phyloP scores from a whole-genome alignment of 257 asterid species.

The Solanum microdontum region DNA sequence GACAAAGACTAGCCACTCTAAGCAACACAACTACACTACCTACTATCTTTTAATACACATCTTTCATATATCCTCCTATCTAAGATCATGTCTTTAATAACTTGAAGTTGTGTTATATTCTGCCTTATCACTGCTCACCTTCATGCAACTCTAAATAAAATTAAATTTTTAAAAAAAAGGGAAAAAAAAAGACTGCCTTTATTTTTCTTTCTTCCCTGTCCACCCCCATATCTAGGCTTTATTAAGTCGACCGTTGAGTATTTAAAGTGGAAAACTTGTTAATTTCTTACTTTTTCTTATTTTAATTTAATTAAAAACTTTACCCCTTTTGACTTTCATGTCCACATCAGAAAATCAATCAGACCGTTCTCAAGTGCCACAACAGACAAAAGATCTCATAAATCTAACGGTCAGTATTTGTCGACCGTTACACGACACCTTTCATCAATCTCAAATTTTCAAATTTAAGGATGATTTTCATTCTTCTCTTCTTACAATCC shows the following conservation, averaged over 20 bases:
- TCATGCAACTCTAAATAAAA: background rate
- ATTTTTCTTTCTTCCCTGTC: background rate
- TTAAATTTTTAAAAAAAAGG: background rate
- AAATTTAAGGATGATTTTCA: conserved; percentile 21
- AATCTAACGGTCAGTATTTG: conserved; percentile 21
- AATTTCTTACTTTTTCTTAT: conserved; percentile 14
- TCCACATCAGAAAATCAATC: conserved; percentile 24
- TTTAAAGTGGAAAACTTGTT: conserved; percentile 5
- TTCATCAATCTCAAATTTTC: conserved; percentile 21
- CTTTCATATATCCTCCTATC: rapidly evolving
- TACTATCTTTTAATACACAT: too few species aligned
- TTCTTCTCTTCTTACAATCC: background rate
- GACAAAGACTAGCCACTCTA: too few species aligned
- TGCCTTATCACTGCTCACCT: too few species aligned
- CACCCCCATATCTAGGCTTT: background rate
- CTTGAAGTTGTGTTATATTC: rapidly evolving
- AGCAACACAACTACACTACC: too few species aligned
- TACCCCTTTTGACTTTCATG: background rate
- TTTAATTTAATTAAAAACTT: background rate
- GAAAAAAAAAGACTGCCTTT: background rate
- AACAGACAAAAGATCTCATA: conserved; percentile 25
- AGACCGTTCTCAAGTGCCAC: conserved; percentile 27
- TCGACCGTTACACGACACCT: conserved; percentile 57
- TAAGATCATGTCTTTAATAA: too few species aligned
- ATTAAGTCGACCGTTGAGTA: conserved; percentile 38